Evolutionary conservation across 441 rosid genomes (phyloP).

Genomic region (Rhodomyrtus psidioides): DNA sequence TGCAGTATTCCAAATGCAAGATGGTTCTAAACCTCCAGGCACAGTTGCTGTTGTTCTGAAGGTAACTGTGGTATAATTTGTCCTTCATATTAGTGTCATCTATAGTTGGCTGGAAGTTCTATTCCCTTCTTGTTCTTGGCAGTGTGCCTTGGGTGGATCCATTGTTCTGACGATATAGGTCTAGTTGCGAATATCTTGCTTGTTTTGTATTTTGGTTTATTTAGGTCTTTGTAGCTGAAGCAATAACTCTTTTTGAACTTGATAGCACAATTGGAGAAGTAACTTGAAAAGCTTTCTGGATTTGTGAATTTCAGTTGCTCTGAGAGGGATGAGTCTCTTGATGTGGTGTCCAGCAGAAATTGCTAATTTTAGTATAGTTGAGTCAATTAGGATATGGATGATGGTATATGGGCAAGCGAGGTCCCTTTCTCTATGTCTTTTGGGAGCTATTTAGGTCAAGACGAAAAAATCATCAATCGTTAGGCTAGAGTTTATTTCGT

Average conservation of each 20-base stretch:
- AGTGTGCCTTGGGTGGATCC: neutral
- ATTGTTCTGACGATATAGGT: neutral
- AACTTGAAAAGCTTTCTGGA: neutral
- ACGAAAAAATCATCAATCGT: neutral
- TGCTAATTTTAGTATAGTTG: neutral
- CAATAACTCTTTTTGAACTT: neutral
- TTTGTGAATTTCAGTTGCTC: neutral
- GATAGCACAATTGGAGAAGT: neutral
- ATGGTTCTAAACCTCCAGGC: conserved; percentile 86
- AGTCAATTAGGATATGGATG: neutral
- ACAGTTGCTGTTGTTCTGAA: conserved; percentile 84
- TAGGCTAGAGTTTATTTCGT: neutral
- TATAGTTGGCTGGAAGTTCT: neutral
- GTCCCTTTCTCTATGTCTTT: neutral
- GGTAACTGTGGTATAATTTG: conserved; percentile 25
- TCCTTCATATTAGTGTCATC: neutral
- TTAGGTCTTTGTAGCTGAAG: neutral
- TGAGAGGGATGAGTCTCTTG: neutral
- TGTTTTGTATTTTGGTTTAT: neutral
- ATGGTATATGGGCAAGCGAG: neutral
- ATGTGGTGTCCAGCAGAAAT: neutral
- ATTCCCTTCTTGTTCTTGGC: neutral
- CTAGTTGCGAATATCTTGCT: neutral
- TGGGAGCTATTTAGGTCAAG: neutral
- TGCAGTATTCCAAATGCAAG: conserved; percentile 73